Conservation (phyloP, 1,139 yeast species). For the Yamadazyma kanchanaburiensis region DNA sequence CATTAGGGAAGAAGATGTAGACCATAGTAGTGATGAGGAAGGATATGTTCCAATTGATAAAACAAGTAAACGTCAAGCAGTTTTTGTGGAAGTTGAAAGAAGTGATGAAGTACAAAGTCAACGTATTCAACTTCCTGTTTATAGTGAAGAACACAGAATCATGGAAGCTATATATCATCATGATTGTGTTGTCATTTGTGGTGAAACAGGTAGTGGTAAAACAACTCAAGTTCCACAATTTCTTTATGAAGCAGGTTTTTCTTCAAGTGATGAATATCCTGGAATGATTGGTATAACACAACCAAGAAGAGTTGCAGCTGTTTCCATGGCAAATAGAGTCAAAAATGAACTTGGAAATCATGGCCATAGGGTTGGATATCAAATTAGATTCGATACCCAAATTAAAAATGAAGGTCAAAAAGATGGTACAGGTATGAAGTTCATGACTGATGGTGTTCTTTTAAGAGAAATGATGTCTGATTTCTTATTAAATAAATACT, state of each 20-base stretch:
- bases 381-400: conserved; percentile 84
- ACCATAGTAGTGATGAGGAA: conserved; percentile 56
- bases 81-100: conserved; percentile 66
- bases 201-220: conserved; percentile 87
- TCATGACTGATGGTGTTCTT: conserved; percentile 98
- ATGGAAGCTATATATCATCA: conserved; percentile 96
- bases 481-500: conserved; percentile 73
- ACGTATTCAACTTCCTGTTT: conserved; percentile 80
- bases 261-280: conserved; percentile 60
- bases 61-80: conserved; percentile 55
- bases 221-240: conserved; percentile 79
- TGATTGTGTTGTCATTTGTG: conserved; percentile 88
- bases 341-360: conserved; percentile 79
- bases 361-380: conserved; percentile 77
- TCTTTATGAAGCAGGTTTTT: conserved; percentile 85
- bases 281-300: conserved; percentile 97
- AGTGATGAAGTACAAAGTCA: conserved; percentile 59
- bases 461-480: conserved; percentile 91
- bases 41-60: conserved; percentile 56
- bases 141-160: conserved; percentile 83
- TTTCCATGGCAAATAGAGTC: conserved; percentile 93
- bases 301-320: conserved; percentile 98
- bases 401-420: conserved; percentile 49
- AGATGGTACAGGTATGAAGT: conserved; percentile 73
- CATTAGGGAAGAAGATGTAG: conserved; percentile 60